phyloP scores from a whole-genome alignment of 2,329 filamentous ascomycete genomes.

The Aaosphaeria pasadenensis region DNA sequence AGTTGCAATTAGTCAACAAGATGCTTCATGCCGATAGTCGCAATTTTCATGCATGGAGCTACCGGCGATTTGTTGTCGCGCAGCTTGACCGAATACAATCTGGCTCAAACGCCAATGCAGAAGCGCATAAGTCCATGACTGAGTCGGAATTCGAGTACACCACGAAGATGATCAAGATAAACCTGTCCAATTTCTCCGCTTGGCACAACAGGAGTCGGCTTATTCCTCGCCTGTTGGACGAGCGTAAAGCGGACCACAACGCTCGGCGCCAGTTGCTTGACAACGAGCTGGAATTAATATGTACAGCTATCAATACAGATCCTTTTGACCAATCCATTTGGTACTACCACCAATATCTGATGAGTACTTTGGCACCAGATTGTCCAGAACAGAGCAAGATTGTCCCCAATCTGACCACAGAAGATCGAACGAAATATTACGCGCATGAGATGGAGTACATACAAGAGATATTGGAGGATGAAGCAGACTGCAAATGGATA shows the following conservation, averaged over 20 bases:
- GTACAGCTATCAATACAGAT: slow-evolving; percentile 78
- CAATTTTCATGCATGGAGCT: slow-evolving; percentile 97
- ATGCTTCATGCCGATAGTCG: slow-evolving; percentile 84
- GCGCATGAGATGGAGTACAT: slow-evolving; percentile 71
- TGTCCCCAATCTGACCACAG: slow-evolving; percentile 58
- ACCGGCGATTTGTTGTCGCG: slow-evolving; percentile 75
- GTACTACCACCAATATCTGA: slow-evolving; percentile 92
- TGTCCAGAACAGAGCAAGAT: slow-evolving; percentile 56
- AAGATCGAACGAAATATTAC: slow-evolving; percentile 65
- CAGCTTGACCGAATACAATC: slow-evolving; percentile 63
- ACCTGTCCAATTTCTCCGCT: slow-evolving; percentile 93
- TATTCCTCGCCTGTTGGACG: slow-evolving; percentile 71
- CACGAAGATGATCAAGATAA: slow-evolving; percentile 77
- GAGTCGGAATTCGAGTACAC: slow-evolving; percentile 87
- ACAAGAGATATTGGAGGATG: slow-evolving; percentile 64
- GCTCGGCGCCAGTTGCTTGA: slow-evolving; percentile 70
- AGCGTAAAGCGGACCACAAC: slow-evolving; percentile 62
- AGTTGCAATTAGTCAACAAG: slow-evolving; percentile 78
- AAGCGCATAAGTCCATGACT: slow-evolving; percentile 55
- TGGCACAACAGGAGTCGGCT: slow-evolving; percentile 91
- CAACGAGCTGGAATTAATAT: slow-evolving; percentile 72
- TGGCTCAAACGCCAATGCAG: neutral
- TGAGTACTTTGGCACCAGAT: slow-evolving; percentile 60
- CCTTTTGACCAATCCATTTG: slow-evolving; percentile 94
- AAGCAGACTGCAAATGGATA: slow-evolving; percentile 77